These are phyloP conservation scores for Syzygium malaccense DNA, from an alignment of 441 rosid genomes.

Conservation along the genomic window DNA sequence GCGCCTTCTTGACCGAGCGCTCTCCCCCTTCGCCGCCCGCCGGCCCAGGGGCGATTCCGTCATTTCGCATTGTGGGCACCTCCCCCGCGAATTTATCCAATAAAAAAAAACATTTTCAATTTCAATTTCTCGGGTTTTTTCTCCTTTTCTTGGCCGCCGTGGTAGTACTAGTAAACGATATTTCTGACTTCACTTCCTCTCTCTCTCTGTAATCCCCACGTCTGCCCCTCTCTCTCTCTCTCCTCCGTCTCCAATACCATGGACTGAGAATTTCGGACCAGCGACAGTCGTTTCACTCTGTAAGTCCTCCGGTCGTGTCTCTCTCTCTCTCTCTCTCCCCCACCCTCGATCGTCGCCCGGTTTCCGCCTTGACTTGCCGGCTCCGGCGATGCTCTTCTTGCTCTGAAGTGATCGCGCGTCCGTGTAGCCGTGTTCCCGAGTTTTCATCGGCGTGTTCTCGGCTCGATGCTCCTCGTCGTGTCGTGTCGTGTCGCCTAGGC, in stretches of 20 bases:
- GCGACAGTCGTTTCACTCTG: neutral
- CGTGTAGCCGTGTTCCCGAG: neutral
- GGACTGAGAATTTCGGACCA: neutral
- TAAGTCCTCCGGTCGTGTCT: neutral
- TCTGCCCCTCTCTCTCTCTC: neutral
- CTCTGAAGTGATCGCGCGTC: too few relatives aligned
- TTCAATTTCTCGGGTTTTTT: neutral
- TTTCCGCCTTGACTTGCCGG: neutral
- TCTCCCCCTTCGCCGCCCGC: neutral
- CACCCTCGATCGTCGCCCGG: neutral
- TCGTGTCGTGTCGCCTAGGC: neutral
- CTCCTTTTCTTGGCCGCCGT: too few relatives aligned
- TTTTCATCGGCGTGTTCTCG: neutral
- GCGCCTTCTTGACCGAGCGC: neutral
- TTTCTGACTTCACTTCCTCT: neutral
- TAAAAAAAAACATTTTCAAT: neutral
- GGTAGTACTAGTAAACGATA: neutral
- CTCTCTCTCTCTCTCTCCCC: fast-evolving
- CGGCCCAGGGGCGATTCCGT: neutral
- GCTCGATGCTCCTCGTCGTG: neutral
- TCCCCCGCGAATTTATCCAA: neutral
- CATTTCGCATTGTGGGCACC: fast-evolving
- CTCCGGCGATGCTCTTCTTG: neutral
- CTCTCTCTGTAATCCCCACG: neutral
- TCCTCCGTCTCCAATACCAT: neutral